Evolutionary conservation across 257 asterid species (phyloP).

Genomic region (Echium plantagineum): DNA sequence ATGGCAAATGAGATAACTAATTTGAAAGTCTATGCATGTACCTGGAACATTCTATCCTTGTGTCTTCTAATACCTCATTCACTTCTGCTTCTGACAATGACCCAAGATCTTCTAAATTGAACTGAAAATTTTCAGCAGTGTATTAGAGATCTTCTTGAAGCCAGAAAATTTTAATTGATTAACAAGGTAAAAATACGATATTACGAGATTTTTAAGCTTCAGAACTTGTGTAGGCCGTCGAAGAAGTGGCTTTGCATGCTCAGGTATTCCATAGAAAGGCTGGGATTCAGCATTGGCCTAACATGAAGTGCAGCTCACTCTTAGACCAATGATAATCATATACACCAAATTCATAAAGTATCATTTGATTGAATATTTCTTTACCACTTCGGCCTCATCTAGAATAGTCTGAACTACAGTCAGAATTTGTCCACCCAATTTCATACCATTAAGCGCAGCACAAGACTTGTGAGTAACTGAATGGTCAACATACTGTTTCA

Average conservation of each 20-base stretch:
- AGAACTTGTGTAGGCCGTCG: conserved; percentile 54
- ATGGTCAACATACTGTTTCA: conserved; percentile 78
- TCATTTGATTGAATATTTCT: conserved; percentile 4
- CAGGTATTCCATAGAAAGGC: conserved; percentile 66
- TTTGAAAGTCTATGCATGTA: conserved; percentile 11
- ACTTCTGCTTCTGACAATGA: conserved; percentile 44
- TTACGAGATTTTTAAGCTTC: conserved; percentile 76
- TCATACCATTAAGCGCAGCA: conserved; percentile 92
- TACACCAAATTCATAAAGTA: conserved; percentile 3
- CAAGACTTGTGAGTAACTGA: conserved; percentile 86
- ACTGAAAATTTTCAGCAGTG: conserved; percentile 28
- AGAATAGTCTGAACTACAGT: conserved; percentile 71
- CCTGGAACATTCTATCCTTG: conserved; percentile 91
- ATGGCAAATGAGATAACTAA: neutral
- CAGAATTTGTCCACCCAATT: conserved; percentile 72
- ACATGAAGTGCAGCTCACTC: conserved; percentile 5
- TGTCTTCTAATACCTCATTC: conserved; percentile 74
- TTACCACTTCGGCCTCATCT: conserved; percentile 36
- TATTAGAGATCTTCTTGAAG: neutral
- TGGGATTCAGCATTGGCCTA: conserved; percentile 42
- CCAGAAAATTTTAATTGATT: conserved; percentile 3
- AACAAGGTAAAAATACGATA: conserved; percentile 4
- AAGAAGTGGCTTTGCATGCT: conserved; percentile 75
- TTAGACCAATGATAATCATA: neutral
- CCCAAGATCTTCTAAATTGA: conserved; percentile 40